Evolutionary conservation across 2,329 filamentous ascomycete genomes (phyloP), one percentile per base, ranked within the genome.

Genomic region (Fusarium sulawesiense): DNA sequence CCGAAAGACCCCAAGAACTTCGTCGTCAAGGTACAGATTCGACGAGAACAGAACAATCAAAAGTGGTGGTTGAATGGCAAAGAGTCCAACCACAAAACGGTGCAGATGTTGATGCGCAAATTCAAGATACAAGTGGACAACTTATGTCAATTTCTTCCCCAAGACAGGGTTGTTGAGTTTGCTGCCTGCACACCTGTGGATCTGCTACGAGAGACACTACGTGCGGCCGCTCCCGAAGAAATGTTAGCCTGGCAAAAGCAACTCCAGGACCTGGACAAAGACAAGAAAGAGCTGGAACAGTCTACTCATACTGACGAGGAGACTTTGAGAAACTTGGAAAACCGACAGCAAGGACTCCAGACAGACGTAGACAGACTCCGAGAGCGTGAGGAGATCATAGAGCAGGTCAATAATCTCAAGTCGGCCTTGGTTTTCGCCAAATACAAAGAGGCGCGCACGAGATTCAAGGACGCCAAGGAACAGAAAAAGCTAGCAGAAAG

Each of bases 71-170:
- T 98, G 32, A 91, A 98, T 77, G 90, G 90, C 42, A 87, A 85
- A 68, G 85, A 87, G 58, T 80, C 84, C 7, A 85, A 85, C 2
- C 87, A 89, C 67, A 91, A 90, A 74, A 84, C 84, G 6, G 86
- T 98, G 9, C 85, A 91, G 73, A 81, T 85, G 12, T 82, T 97
- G 50, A 92, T 91, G 65, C 87, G 84, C 63, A 86, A 85, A 12
- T 89, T 97, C 75, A 91, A 91, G 50, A 98, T 99, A 54, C 96
- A 99, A 79, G 93, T 98, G 70, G 96, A 99, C 83, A 99, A 99
- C 73, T 85, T 99, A 4, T 99, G 96, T 78, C 96, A 99, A 78
- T 99, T 99, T 75, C 83, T 99, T 46, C 96, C 96, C 0, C 96
- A 99, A 79, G 96, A 99, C 78, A 92, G 94, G 72, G 96, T 99